Base-by-base conservation (phyloP, 2,329 filamentous ascomycete species). In the Aspergillus brunneoviolaceus region DNA sequence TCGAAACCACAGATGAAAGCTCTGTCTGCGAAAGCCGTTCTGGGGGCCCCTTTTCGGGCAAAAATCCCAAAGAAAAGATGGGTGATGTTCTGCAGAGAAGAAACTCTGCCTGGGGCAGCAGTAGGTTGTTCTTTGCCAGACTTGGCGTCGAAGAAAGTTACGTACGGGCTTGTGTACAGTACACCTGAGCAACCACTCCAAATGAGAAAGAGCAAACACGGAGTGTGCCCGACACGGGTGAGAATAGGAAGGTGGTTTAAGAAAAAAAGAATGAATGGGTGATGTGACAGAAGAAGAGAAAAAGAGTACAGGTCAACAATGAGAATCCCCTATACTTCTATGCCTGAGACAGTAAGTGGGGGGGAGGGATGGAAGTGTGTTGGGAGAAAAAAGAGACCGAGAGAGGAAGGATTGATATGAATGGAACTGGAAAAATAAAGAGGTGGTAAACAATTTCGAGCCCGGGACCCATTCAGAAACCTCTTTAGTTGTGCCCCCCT, bases 121-220 rank as follows among this genome's bases (percentile, higher is more conserved):
- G 25, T 31, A 47, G 27, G 53, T 29, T 29, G 64, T 60, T 63
- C 16, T 19, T 33, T 55, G 59, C 50, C 58, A 51, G 60, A 63
- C 62, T 63, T 64, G 63, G 65, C 63, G 63, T 65, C 60, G 52
- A 61, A 55, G 60, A 60, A 65, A 62, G 63, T 60, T 66, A 60
- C 64, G 39, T 45, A 19, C 14, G 33, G 33, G 56, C 55, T 60
- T 55, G 59, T 58, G 58, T 59, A 63, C 60, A 61, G 58, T 59
- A 63, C 60, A 61, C 45, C 53, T 55, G 35, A 55, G 53, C 53
- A 59, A 56, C 49, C 54, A 62, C 42, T 54, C 49, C 11, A 49
- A 55, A 33, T 25, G 54, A 61, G 61, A 60, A 61, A 55, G 59
- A 59, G 49, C 58, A 45, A 47, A 29, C 27, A 29, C 33, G 12